Base-by-base conservation (phyloP, 2,329 filamentous ascomycete genomes). In the Cladobotryum mycophilum region DNA sequence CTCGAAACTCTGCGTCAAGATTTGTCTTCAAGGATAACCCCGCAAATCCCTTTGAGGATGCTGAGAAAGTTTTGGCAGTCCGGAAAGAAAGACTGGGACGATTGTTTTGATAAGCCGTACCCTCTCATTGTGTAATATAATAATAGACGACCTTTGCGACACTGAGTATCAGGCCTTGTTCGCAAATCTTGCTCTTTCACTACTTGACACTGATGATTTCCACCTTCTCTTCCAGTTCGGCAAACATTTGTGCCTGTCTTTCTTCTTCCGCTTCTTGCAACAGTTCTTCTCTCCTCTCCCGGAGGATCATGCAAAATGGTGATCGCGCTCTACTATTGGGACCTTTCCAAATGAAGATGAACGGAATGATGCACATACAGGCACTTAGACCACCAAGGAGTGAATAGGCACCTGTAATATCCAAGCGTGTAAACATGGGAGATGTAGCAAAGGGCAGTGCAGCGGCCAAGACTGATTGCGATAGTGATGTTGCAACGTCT, bases 401-500 rank as follows among this genome's bases (percentile, higher is more conserved):
- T n/a, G 47, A 51, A 18, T 42, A 51, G 13, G 53, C 53, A 45
- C 53, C 51, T 13, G 33, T 35, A 15, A 49, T 42, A 7, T 51
- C 53, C 8, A 55, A 48, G 5, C 25, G 43, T 17, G 41, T 45
- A 20, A 51, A 55, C 51, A 55, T 41, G 12, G 42, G 45, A 37
- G 41, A 38, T n/a, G 53, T 51, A 8, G 47, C 45, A 22, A 55
- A 41, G 5, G 53, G 53, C 5, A 55, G 34, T 6, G 44, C n/a
- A 11, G 58, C 52, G 6, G 58, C 59, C 3, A 57, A 40, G 9
- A 60, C 34, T 5, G 52, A 54, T 12, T 55, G 57, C 20, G 51
- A 54, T 3, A 52, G 55, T 38, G 56, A 56, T 14, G 52, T 48
- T 5, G 59, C 58, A 7, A 56, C 58, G 50, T 59, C 53, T 33